phyloP scores from a whole-genome alignment of 179 eudicot genomes.

The Patellifolia procumbens region DNA sequence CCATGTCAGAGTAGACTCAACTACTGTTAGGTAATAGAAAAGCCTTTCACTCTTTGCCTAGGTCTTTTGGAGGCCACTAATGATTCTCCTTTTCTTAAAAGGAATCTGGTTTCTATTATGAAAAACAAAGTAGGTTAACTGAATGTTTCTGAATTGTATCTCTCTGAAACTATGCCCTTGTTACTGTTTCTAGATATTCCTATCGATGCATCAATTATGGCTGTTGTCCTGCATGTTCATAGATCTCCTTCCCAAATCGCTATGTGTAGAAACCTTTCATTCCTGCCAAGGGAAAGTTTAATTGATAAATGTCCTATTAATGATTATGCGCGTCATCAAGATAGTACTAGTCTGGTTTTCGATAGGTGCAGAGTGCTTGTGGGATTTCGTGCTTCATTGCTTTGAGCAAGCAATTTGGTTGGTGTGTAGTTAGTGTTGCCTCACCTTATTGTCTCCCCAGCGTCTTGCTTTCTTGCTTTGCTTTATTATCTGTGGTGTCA shows the following conservation, averaged over 20 bases:
- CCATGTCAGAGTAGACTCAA: neutral
- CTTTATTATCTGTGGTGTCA: neutral
- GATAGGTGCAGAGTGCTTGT: neutral
- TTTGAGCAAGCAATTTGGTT: neutral
- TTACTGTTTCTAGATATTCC: neutral
- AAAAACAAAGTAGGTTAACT: neutral
- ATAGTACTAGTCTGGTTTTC: neutral
- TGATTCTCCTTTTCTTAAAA: neutral
- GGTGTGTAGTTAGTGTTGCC: neutral
- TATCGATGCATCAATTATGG: neutral
- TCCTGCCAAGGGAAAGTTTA: neutral
- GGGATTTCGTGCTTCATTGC: neutral
- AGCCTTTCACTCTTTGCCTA: neutral
- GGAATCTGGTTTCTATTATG: neutral
- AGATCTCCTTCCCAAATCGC: too few relatives aligned
- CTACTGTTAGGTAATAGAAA: neutral
- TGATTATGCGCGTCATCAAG: neutral
- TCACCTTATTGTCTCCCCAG: neutral
- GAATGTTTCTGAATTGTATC: neutral
- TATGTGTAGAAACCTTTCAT: neutral
- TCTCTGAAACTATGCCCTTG: neutral
- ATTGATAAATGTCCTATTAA: neutral
- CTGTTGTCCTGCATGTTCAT: too few relatives aligned
- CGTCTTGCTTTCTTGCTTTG: neutral
- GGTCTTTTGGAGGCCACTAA: neutral